These are phyloP conservation scores for Wickerhamiella lipophila DNA, from an alignment of 805 yeast genomes.

Conservation along the genomic window DNA sequence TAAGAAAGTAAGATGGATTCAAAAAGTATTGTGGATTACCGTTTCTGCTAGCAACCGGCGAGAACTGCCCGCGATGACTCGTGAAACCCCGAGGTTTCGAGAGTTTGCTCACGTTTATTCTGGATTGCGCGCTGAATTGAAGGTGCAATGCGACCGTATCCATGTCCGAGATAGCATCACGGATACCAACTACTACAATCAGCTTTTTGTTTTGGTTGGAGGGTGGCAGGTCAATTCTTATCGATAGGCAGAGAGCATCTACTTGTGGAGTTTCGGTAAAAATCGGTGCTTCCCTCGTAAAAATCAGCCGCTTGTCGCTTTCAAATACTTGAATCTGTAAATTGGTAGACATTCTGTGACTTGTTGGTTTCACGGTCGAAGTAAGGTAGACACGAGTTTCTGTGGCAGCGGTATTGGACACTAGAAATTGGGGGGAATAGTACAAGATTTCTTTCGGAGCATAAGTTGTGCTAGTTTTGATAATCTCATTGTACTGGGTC, in stretches of 20 bases:
- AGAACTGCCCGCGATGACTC: not conserved
- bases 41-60: not conserved
- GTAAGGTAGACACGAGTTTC: not conserved
- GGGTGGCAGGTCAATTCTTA: not conserved
- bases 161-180: not conserved
- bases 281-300: not conserved
- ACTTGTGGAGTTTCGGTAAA: conserved; percentile 6
- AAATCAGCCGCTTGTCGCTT: not conserved
- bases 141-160: not conserved
- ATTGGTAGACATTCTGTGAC: not conserved
- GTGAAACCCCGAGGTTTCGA: conserved; percentile 1
- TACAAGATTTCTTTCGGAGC: not conserved
- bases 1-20: not conserved
- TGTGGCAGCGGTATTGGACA: not conserved
- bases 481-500: not conserved
- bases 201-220: not conserved
- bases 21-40: not conserved
- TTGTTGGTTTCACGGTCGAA: not conserved
- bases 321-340: conserved; percentile 1
- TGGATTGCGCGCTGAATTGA: not conserved
- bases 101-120: not conserved
- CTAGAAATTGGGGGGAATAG: not conserved
- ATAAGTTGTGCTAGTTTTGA: not conserved
- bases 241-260: conserved; percentile 1
- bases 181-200: not conserved